Base-by-base conservation (phyloP, 257 asterid genomes). In the Anisodus acutangulus region DNA sequence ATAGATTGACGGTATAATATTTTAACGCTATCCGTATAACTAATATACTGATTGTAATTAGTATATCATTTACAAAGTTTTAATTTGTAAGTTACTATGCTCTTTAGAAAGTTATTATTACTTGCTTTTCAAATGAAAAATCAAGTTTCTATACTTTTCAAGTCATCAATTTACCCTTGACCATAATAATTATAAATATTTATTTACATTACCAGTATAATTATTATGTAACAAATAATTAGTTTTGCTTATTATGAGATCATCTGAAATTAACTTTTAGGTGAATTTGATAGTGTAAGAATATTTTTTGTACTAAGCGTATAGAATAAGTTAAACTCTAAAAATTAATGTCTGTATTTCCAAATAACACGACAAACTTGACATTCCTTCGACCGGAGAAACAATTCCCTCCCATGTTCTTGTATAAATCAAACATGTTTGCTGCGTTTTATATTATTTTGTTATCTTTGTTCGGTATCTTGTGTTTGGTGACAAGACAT, bases 351-450 rank as follows among this genome's bases (percentile, higher is more conserved):
- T 76, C 22, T 22, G 26, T 76, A 76, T 76, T 76, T 76, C 19
- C 22, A 49, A 12, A 22, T 22, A 51, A 49, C 26, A 51, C 81
- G 81, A 76, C 81, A 76, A 76, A 76, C 45, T 51, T 76, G 81
- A 76, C 81, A 76, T 76, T 76, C 81, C 81, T 76, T 51, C 26
- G 62, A 31, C 22, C 12, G 63, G 81, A 51, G 63, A 76, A 76
- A 76, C 63, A 76, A 76, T 76, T 76, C 81, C 81, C 12, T 76
- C 81, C 63, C 63, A 76, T 76, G 57, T 70, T 70, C 55, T 70
- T 16, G n/a, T 41, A 17, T 4, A 43, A 43, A 70, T 70, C 79
- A 19, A 70, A 43, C 79, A 70, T 70, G 81, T 76, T 76, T 74
- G 81, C 81, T 74, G 3, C 60, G 43, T 74, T 49, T 74, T 49